Conservation (phyloP, 2,329 filamentous ascomycete species). For the Paecilomyces variotii region DNA sequence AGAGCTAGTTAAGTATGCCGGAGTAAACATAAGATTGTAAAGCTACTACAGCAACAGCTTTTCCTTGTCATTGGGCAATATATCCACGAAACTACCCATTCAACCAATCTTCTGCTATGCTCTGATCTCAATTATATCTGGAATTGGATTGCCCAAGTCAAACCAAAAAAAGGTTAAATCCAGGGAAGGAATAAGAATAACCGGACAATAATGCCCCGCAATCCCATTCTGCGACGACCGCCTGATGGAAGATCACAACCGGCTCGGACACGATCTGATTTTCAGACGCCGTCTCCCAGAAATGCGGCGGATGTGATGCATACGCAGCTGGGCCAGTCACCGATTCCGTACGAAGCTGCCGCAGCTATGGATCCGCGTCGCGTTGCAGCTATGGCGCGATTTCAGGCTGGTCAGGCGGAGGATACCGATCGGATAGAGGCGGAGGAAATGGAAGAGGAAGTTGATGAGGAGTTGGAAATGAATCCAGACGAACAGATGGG, state of each 20-base stretch:
- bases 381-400: neutral
- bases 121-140: neutral
- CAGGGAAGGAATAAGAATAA: neutral
- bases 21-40: neutral
- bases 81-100: neutral
- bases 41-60: neutral
- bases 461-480: conserved; percentile 6
- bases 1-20: neutral
- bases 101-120: neutral
- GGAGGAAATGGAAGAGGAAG: conserved; percentile 6
- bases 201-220: neutral
- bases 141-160: neutral
- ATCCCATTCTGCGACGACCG: neutral
- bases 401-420: neutral
- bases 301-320: neutral
- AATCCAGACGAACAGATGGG: conserved; percentile 7
- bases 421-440: neutral
- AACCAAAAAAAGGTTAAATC: neutral
- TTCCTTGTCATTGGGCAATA: neutral
- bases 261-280: neutral
- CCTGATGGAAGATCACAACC: neutral
- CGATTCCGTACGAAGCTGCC: neutral
- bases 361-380: neutral
- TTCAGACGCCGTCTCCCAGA: neutral
- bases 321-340: neutral